These are phyloP conservation scores for Cytospora chrysosperma DNA, from an alignment of 2,329 filamentous ascomycete species.

Conservation along the genomic window DNA sequence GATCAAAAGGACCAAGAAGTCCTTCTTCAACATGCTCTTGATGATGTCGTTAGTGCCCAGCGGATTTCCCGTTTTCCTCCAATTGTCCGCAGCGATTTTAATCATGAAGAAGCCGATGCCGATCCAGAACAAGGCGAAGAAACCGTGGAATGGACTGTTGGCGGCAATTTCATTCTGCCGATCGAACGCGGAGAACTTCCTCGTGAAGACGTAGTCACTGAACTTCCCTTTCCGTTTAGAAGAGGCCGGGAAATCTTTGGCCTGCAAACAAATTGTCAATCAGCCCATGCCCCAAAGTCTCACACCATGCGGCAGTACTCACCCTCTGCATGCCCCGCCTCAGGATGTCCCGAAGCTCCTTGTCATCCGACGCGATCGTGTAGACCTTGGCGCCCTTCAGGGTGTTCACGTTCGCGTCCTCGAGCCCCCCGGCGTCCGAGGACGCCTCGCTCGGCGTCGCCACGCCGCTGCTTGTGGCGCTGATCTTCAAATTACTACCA, in stretches of 20 bases:
- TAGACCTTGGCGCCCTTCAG: slow-evolving; percentile 26
- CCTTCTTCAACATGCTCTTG: slow-evolving; percentile 60
- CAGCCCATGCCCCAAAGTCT: slow-evolving; percentile 19
- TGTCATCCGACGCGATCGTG: slow-evolving; percentile 35
- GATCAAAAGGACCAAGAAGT: slow-evolving; percentile 53
- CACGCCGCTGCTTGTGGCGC: slow-evolving; percentile 11
- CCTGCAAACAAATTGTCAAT: slow-evolving; percentile 25
- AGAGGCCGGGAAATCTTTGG: slow-evolving; percentile 10
- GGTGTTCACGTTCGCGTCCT: slow-evolving; percentile 21
- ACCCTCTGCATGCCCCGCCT: slow-evolving; percentile 34
- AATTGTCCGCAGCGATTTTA: slow-evolving; percentile 68
- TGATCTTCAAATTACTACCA: slow-evolving; percentile 25
- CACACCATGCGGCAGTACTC: not conserved
- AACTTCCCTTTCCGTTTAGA: slow-evolving; percentile 36
- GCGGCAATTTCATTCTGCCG: slow-evolving; percentile 63
- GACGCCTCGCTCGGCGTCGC: slow-evolving; percentile 21
- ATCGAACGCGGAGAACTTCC: slow-evolving; percentile 73
- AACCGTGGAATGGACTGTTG: slow-evolving; percentile 73
- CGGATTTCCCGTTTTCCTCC: slow-evolving; percentile 64
- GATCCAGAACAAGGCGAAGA: slow-evolving; percentile 79
- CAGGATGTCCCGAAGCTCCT: slow-evolving; percentile 41
- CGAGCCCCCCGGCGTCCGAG: slow-evolving; percentile 14
- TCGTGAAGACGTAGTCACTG: slow-evolving; percentile 65
- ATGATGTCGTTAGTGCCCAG: slow-evolving; percentile 72
- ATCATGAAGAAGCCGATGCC: slow-evolving; percentile 64